These are phyloP conservation scores for Lachancea waltii DNA, from an alignment of 805 yeast genomes.

Conservation along the genomic window DNA sequence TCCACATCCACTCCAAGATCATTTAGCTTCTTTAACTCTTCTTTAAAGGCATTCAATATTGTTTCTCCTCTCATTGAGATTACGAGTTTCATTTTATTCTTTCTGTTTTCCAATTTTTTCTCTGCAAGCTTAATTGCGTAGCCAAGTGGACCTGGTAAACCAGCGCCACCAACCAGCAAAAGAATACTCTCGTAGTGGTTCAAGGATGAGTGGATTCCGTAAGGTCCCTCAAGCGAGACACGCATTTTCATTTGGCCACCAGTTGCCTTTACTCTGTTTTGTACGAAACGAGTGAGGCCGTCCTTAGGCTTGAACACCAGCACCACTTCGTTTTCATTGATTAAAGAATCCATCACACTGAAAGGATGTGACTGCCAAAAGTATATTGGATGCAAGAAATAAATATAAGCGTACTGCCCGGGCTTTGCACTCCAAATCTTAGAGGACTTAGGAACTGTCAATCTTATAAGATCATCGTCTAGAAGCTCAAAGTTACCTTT, in stretches of 20 bases:
- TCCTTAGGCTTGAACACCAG: conserved; percentile 40
- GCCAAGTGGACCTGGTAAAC: conserved; percentile 55
- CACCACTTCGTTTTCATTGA: conserved; percentile 32
- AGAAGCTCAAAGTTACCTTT: conserved; percentile 14
- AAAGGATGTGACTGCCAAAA: conserved; percentile 58
- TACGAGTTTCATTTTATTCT: no score
- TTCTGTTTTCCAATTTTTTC: no score
- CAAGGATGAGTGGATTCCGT: conserved; percentile 47
- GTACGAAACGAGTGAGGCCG: conserved; percentile 39
- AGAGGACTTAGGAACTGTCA: conserved; percentile 15
- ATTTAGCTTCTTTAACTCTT: no score
- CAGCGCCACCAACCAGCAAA: conserved; percentile 68
- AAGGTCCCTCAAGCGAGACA: conserved; percentile 59
- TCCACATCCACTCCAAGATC: no score
- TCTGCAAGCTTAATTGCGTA: conserved; percentile 32
- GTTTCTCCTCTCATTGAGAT: no score
- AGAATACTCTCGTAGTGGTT: conserved; percentile 47
- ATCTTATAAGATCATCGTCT: conserved; percentile 17
- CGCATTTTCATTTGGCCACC: conserved; percentile 25
- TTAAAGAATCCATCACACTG: conserved; percentile 38
- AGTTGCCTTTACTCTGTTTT: conserved; percentile 25
- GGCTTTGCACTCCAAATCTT: conserved; percentile 37
- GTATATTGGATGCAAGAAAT: conserved; percentile 40
- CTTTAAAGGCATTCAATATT: no score
- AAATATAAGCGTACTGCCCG: conserved; percentile 40